Base-by-base conservation (phyloP, 2,329 filamentous ascomycete species). In the Chaetomium strumarium region DNA sequence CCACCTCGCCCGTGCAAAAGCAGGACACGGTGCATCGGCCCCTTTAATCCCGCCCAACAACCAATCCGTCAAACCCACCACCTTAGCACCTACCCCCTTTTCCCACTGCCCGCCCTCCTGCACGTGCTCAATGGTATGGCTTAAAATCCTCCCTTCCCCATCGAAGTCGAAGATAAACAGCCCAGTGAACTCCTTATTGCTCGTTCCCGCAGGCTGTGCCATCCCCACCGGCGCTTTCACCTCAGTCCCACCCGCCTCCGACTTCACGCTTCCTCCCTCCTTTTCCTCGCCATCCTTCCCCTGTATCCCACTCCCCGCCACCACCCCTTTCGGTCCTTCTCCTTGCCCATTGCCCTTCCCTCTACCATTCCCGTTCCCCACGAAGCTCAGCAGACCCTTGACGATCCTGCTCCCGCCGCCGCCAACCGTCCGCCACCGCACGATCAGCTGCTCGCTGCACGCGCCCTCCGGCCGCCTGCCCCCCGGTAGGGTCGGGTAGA, bases 111-210 rank as follows among this genome's bases (percentile, higher is more conserved):
- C 82, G 14, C 85, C 84, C 63, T 93, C 85, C 63, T 96, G 87
- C 1, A 88, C 87, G 70, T 95, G 88, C 71, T 99, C 93, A 63
- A 99, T 97, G 0, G 89, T 95, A 68, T 97, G 93, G 60, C 83
- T 90, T 44, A 87, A 71, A 34, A 99, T 83, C 58, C 90, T 79
- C 1, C 93, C 93, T 62, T 95, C 80, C 43, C 83, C 77, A 65
- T 97, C 93, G 67, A 99, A 99, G 59, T 95, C 89, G 67, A 99
- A 99, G 54, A 96, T 85, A 70, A 97, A 99, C 11, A 97, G 70
- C 0, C 93, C 93, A 1, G 84, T 88, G 62, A 97, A 97, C 64
- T 91, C 86, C 63, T 88, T 85, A 55, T 80, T 80, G 46, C 81
- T 78, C 51, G 81, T 79, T 60, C 76, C 69, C 16, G 79, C 74